Conservation (phyloP, 179 eudicot genomes). For the Beta lomatogona region DNA sequence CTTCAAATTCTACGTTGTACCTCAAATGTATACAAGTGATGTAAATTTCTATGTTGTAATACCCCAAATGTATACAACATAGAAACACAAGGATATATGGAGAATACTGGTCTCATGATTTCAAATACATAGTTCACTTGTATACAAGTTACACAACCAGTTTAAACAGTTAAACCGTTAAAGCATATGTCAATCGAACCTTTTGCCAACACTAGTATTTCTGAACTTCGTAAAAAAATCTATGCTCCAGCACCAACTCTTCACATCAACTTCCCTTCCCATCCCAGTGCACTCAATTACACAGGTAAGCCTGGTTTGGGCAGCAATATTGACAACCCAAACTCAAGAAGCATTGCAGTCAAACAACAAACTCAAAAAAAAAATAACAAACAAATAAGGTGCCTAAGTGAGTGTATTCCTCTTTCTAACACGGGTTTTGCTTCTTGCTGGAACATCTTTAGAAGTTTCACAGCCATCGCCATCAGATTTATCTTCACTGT, state of each 20-base stretch:
- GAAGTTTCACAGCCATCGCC: conserved; percentile 47
- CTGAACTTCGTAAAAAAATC: too few species aligned
- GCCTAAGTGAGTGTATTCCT: conserved; percentile 26
- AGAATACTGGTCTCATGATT: too few species aligned
- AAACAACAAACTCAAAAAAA: background rate
- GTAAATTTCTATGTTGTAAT: too few species aligned
- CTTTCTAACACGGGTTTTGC: conserved; percentile 49
- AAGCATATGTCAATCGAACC: background rate
- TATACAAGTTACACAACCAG: background rate
- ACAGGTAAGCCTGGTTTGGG: background rate
- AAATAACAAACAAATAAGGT: background rate
- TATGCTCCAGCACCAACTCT: too few species aligned
- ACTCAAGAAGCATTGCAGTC: background rate
- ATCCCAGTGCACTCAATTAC: background rate
- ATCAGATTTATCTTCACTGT: conserved; percentile 37
- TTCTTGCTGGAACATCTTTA: conserved; percentile 35
- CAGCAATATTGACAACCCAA: background rate
- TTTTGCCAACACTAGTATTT: background rate
- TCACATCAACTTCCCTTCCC: background rate
- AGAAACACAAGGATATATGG: too few species aligned
- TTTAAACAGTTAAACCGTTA: background rate
- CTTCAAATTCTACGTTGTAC: too few species aligned
- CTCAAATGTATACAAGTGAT: too few species aligned
- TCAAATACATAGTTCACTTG: background rate
- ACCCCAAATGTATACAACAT: too few species aligned